Conservation (phyloP, 352 stramenopile species). For the Detonula confervacea region DNA sequence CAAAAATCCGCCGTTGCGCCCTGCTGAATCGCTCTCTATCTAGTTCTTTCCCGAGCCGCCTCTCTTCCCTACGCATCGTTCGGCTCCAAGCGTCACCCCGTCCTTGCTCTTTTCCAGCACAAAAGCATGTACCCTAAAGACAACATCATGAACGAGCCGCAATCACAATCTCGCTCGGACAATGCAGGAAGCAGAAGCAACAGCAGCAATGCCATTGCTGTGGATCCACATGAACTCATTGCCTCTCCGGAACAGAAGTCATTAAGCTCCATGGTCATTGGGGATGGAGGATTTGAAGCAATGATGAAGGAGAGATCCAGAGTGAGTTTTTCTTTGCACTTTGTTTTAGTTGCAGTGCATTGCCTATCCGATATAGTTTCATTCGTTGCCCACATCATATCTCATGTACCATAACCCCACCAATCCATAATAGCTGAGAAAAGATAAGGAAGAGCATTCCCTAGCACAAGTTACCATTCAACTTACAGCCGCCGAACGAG, state of each 20-base stretch:
- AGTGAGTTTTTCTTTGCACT: slow-evolving; percentile 42
- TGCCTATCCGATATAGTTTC: neutral
- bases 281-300: slow-evolving; percentile 66
- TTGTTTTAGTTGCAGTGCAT: neutral
- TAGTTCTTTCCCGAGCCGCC: no score
- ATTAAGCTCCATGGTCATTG: slow-evolving; percentile 42
- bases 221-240: neutral
- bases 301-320: slow-evolving; percentile 72
- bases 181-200: no score
- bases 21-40: no score
- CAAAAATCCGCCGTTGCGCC: no score
- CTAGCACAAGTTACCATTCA: slow-evolving; percentile 92
- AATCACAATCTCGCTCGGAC: neutral
- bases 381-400: neutral
- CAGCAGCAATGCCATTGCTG: slow-evolving; percentile 11
- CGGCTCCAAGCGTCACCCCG: no score
- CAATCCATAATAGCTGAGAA: slow-evolving; percentile 68
- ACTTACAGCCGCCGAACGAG: slow-evolving; percentile 90
- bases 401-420: neutral
- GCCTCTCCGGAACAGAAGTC: slow-evolving; percentile 35
- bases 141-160: slow-evolving; percentile 12
- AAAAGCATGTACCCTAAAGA: neutral
- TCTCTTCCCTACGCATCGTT: no score
- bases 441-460: slow-evolving; percentile 92
- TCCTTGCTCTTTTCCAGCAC: no score